Evolutionary conservation across 73 alveolate genomes (phyloP), one percentile per base, ranked within the genome.

Genomic region (Tetrahymena elliotti): DNA sequence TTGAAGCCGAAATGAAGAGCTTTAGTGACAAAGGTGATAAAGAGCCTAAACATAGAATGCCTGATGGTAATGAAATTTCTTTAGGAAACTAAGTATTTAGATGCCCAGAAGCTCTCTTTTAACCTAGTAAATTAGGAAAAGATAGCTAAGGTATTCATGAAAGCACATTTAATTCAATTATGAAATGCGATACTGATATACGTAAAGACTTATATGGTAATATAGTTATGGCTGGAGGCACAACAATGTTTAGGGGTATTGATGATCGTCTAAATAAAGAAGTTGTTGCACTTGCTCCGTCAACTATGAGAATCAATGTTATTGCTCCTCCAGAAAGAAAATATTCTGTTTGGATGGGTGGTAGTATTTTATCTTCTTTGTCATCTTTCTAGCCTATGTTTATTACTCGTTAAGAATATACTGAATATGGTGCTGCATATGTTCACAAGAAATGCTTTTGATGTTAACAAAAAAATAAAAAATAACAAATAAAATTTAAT

Each of bases 131-230:
- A 83, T 94, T 97, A 84, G 98, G 98, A 22, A 97, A 96, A 39
- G 98, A 97, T 94, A 95, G 95, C 41, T 95, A 96, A 68, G 99
- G 98, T n/a, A 97, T 99, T 52, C 99, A 99, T 84, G 99, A 98
- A 93, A 96, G 97, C 84, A 96, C 98, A 16, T 97, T 96, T 84
- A 97, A 98, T 40, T 97, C 99, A 15, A 97, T 98, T 53, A 98
- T 98, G 99, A 98, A 98, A 95, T 98, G 99, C 95, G 99, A 98
- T 97, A 98, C 97, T 15, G 99, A 98, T 98, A 93, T 98, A 34
- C 96, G 99, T 93, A 98, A 96, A 93, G 95, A 92, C 93, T 95
- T 98, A 95, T 93, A 96, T 83, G 98, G 97, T 36, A 98, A 97
- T 98, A 97, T 98, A 37, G 96, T 98, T 37, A 95, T 98, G 95